Conservation (phyloP, 2,329 filamentous ascomycete species). For the Lasiodiplodia theobromae region DNA sequence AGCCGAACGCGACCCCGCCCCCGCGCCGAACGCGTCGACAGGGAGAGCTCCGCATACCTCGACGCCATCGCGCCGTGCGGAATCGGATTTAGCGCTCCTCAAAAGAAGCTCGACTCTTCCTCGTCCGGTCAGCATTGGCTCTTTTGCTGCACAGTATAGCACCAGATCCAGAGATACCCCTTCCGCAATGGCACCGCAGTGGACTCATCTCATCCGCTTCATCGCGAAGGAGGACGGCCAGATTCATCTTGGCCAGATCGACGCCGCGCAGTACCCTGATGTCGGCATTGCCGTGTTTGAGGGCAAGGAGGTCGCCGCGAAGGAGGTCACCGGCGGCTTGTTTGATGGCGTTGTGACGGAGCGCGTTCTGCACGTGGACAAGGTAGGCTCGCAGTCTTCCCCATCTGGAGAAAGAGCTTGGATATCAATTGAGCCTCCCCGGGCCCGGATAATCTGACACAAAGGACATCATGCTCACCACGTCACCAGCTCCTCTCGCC, state of each 20-base stretch:
- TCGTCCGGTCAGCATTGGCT: background rate
- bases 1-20: constrained; percentile 21
- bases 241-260: constrained; percentile 50
- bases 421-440: background rate
- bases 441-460: background rate
- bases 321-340: constrained; percentile 44
- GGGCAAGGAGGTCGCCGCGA: constrained; percentile 44
- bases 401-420: background rate
- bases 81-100: constrained; percentile 12
- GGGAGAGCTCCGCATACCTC: background rate
- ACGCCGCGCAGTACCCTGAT: constrained; percentile 42
- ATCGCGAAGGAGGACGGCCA: constrained; percentile 52
- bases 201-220: constrained; percentile 53
- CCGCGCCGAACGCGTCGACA: background rate
- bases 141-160: background rate
- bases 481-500: constrained; percentile 41
- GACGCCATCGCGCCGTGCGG: background rate
- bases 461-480: background rate
- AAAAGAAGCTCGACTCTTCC: constrained; percentile 6
- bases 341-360: constrained; percentile 48
- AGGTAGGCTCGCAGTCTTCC: constrained; percentile 30
- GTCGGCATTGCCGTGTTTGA: constrained; percentile 46
- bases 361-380: constrained; percentile 38
- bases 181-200: constrained; percentile 32
- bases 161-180: background rate